Evolutionary conservation across 768 basidiomycete species (phyloP).

Genomic region (Agaricus subrufescens): DNA sequence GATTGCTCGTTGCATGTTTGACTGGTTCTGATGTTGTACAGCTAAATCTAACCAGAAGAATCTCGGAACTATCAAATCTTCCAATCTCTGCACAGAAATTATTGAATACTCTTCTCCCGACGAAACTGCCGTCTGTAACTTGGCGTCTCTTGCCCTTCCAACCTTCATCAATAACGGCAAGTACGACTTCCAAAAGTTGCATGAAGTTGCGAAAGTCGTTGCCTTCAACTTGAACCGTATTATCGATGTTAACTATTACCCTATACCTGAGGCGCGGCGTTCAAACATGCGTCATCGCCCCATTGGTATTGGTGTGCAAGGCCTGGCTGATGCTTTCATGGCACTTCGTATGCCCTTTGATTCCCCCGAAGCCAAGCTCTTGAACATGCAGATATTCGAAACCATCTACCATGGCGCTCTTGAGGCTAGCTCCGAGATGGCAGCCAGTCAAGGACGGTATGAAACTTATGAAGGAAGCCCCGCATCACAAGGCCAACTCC

Average conservation of each 20-base stretch:
- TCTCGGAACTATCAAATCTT: conserved; percentile 98
- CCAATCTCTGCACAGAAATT: conserved; percentile 98
- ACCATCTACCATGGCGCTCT: conserved; percentile 96
- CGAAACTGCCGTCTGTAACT: conserved; percentile 97
- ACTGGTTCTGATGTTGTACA: conserved; percentile 22
- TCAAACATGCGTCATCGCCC: conserved; percentile 98
- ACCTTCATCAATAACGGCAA: conserved; percentile 77
- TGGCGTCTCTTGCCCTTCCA: conserved; percentile 94
- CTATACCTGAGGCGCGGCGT: conserved; percentile 82
- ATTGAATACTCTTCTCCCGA: conserved; percentile 98
- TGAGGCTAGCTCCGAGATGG: conserved; percentile 87
- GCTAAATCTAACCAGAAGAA: conserved; percentile 99
- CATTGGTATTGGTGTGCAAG: conserved; percentile 96
- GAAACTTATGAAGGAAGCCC: conserved; percentile 90
- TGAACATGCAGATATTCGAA: conserved; percentile 97
- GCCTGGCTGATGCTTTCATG: conserved; percentile 98
- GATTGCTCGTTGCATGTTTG: not conserved
- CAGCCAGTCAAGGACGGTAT: conserved; percentile 75
- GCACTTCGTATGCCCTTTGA: conserved; percentile 95
- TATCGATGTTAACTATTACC: conserved; percentile 96
- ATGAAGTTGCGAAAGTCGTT: conserved; percentile 91
- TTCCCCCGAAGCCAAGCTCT: conserved; percentile 74
- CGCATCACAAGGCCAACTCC: conserved; percentile 81
- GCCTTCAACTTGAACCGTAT: conserved; percentile 90
- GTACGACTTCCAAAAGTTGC: conserved; percentile 94